phyloP scores from a whole-genome alignment of 768 basidiomycete genomes.

The Cubamyces lactineus region DNA sequence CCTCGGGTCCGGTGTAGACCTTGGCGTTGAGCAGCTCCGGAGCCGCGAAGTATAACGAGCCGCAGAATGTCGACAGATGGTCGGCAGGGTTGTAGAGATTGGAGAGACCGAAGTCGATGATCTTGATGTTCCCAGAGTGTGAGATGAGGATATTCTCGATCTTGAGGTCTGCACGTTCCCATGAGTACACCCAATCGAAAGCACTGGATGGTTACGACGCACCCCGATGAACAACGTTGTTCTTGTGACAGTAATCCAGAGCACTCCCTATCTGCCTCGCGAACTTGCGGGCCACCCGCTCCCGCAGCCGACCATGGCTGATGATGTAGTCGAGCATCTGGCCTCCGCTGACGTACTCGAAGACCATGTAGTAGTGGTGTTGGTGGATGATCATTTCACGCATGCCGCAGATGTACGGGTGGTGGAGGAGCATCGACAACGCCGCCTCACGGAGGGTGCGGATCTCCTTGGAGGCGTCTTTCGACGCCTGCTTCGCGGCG shows the following conservation, averaged over 20 bases:
- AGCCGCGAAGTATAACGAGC: constrained; percentile 97
- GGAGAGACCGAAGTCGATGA: constrained; percentile 98
- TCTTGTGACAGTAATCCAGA: constrained; percentile 94
- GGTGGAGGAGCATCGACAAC: constrained; percentile 92
- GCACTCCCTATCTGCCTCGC: constrained; percentile 97
- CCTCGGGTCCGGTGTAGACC: constrained; percentile 96
- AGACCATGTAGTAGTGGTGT: constrained; percentile 99
- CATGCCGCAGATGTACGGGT: constrained; percentile 99
- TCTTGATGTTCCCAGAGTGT: constrained; percentile 98
- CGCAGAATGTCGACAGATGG: constrained; percentile 95
- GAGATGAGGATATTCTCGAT: constrained; percentile 99
- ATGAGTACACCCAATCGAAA: constrained; percentile 17
- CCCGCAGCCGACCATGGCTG: constrained; percentile 92
- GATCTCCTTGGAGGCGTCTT: constrained; percentile 94
- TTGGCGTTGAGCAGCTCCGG: constrained; percentile 97
- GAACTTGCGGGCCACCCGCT: constrained; percentile 96
- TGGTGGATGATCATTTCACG: constrained; percentile 97
- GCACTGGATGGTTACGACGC: constrained; percentile 17
- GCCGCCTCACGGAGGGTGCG: constrained; percentile 95
- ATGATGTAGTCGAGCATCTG: constrained; percentile 99
- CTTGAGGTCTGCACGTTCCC: constrained; percentile 71
- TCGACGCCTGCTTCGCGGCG: constrained; percentile 77
- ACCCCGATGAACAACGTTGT: constrained; percentile 97
- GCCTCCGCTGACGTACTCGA: constrained; percentile 97
- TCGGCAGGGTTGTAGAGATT: constrained; percentile 86